phyloP scores from a whole-genome alignment of 140 eudicot species.

The Artemisia princeps region DNA sequence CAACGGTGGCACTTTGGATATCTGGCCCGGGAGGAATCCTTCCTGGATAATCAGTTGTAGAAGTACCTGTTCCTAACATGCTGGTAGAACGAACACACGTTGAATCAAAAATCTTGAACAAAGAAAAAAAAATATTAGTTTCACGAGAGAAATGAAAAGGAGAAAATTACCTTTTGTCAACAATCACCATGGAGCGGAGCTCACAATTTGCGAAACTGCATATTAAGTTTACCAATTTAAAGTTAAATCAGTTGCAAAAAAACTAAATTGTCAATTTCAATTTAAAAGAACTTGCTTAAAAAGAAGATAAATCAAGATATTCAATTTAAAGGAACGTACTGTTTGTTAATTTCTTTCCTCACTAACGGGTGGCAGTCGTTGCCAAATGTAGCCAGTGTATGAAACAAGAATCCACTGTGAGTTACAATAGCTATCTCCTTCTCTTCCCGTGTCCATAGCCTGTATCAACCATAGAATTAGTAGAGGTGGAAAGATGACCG shows the following conservation, averaged over 20 bases:
- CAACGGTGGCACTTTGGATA: conserved; percentile 43
- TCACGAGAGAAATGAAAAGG: conserved; percentile 13
- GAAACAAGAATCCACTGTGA: conserved; percentile 90
- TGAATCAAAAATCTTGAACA: conserved; percentile 3
- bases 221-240: conserved; percentile 13
- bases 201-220: conserved; percentile 89
- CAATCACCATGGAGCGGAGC: conserved; percentile 96
- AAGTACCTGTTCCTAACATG: conserved; percentile 61
- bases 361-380: conserved; percentile 55
- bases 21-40: conserved; percentile 76
- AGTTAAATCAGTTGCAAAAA: neutral
- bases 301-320: too few species aligned
- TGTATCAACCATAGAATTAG: conserved; percentile 16
- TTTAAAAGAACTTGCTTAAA: too few species aligned
- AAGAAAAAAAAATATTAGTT: neutral
- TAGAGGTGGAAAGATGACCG: neutral
- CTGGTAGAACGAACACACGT: conserved; percentile 30
- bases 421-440: conserved; percentile 91
- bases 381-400: conserved; percentile 62
- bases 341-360: conserved; percentile 67
- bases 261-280: too few species aligned
- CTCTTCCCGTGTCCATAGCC: conserved; percentile 80
- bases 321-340: conserved; percentile 15
- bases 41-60: conserved; percentile 78
- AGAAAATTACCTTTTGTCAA: conserved; percentile 53